Base-by-base conservation (phyloP, 306 rosid species). In the Purshia tridentata region DNA sequence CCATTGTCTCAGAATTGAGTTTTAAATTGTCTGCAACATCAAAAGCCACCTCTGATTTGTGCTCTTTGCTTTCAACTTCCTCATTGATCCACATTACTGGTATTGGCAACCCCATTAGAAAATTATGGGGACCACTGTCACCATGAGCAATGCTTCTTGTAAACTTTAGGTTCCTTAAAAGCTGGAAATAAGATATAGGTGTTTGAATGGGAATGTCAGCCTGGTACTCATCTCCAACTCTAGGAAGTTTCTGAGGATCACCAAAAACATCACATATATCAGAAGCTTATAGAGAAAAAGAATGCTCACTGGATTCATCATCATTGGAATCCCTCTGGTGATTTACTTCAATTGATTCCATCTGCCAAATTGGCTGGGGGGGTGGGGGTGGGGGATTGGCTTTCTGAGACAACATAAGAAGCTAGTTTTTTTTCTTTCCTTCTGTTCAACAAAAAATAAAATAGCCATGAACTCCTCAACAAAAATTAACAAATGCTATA, bases 221-320 rank as follows among this genome's bases (percentile, higher is more conserved):
- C 76, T 91, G 98, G 79, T 72, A 86, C 52, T 87, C 75, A 48
- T 83, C 72, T 67, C 96, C 98, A 48, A 89, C 87, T 64, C 93
- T 77, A 77, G 92, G 96, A 77, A 73, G 81, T 70, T 73, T 65
- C 39, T 84, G 87, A 0, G 87, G 85, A 23, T 90, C 93, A 60
- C 87, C 84, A 72, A 77, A 82, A 70, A 84, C 70, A 79, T 82
- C 80, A 76, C 65, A 86, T 46, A 16, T 72, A 80, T 77, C 80
- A 63, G 90, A 83, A 77, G 44, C 66, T 75, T 84, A 85, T 3
- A 72, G 75, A 57, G 81, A 81, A 70, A 83, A 73, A 49, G 86
- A 77, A 72, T 53, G 87, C 52, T 74, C 87, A 50, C 83, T 76
- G 51, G 72, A 78, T 70, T 61, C 86, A 69, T 81, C 83, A 62